These are phyloP conservation scores for Penicillium aurantiogriseum DNA, from an alignment of 2,329 filamentous ascomycete species.

Conservation along the genomic window DNA sequence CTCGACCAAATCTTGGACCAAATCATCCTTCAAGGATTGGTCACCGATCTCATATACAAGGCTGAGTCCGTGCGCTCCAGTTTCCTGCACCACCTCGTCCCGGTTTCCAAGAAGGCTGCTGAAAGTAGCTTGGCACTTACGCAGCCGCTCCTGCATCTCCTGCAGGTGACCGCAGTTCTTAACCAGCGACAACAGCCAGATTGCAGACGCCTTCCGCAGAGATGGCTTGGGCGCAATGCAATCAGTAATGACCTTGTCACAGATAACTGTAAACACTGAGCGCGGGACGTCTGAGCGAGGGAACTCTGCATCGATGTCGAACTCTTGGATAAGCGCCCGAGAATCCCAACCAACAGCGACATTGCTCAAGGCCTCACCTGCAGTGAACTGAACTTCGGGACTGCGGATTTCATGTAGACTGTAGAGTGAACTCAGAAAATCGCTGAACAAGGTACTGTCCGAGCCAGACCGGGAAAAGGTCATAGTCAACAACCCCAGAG, in stretches of 20 bases:
- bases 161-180: slow-evolving; percentile 82
- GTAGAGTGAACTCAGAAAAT: slow-evolving; percentile 68
- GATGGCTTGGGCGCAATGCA: slow-evolving; percentile 85
- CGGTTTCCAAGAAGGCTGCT: slow-evolving; percentile 81
- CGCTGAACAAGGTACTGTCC: slow-evolving; percentile 35
- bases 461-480: slow-evolving; percentile 47
- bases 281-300: slow-evolving; percentile 40
- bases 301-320: slow-evolving; percentile 66
- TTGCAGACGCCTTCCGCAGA: slow-evolving; percentile 84
- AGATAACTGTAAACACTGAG: slow-evolving; percentile 52
- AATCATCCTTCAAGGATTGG: slow-evolving; percentile 70
- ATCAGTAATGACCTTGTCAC: slow-evolving; percentile 72
- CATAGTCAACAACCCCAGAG: slow-evolving; percentile 70
- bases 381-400: slow-evolving; percentile 82
- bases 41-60: slow-evolving; percentile 93
- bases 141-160: slow-evolving; percentile 70
- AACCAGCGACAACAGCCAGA: slow-evolving; percentile 90
- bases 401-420: slow-evolving; percentile 79
- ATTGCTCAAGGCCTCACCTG: slow-evolving; percentile 83
- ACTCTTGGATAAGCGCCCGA: slow-evolving; percentile 68
- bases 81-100: slow-evolving; percentile 94
- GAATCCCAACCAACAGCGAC: slow-evolving; percentile 80
- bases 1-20: slow-evolving; percentile 83
- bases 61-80: slow-evolving; percentile 84
- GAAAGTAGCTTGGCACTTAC: slow-evolving; percentile 81